These are phyloP conservation scores for Kwoniella mangroviensis DNA, from an alignment of 768 basidiomycete species.

Conservation along the genomic window DNA sequence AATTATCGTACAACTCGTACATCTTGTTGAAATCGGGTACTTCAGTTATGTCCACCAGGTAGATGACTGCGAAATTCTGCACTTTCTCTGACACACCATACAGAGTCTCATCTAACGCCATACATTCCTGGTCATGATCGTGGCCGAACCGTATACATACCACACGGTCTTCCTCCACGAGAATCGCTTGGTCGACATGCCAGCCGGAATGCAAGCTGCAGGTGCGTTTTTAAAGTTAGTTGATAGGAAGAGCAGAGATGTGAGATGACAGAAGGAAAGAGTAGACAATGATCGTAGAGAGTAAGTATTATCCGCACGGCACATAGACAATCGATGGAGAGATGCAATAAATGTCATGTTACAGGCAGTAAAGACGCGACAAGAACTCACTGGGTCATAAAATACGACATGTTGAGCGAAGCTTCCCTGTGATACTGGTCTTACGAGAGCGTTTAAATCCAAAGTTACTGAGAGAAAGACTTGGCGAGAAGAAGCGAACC, in stretches of 20 bases:
- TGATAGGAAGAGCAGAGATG: slow-evolving; percentile 2
- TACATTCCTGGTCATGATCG: slow-evolving; percentile 91
- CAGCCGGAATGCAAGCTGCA: slow-evolving; percentile 64
- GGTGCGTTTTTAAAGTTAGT: background rate
- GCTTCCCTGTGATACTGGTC: background rate
- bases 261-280: background rate
- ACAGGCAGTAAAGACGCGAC: background rate
- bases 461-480: no score
- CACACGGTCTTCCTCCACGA: slow-evolving; percentile 93
- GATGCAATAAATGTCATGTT: background rate
- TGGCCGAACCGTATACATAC: slow-evolving; percentile 94
- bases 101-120: slow-evolving; percentile 98
- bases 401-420: slow-evolving; percentile 54
- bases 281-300: no score
- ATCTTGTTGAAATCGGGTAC: slow-evolving; percentile 99
- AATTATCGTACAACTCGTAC: slow-evolving; percentile 98
- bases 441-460: no score
- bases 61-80: slow-evolving; percentile 98
- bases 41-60: slow-evolving; percentile 90
- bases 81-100: slow-evolving; percentile 92
- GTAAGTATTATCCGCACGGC: no score
- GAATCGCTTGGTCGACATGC: slow-evolving; percentile 98
- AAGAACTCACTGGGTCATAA: slow-evolving; percentile 56
- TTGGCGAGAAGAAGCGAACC: no score
- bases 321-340: background rate